phyloP scores from a whole-genome alignment of 140 eudicot genomes.

The Stevia rebaudiana region DNA sequence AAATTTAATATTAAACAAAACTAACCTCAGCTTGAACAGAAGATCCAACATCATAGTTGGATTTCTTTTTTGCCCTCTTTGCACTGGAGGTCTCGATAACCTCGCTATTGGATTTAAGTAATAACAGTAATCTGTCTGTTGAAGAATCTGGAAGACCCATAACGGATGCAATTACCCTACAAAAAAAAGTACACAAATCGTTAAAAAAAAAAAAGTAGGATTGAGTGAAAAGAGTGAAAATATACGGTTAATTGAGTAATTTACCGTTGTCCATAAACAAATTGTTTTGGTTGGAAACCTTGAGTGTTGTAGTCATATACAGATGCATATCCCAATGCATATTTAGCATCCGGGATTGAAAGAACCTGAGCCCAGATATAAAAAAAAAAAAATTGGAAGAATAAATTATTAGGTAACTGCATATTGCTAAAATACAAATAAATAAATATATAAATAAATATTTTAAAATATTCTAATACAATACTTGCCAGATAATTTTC shows the following conservation, averaged over 20 bases:
- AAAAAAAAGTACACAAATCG: conserved; percentile 1
- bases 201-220: background rate
- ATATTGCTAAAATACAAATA: conserved; percentile 7
- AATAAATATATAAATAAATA: no score
- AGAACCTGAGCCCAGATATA: conserved; percentile 47
- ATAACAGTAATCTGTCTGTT: conserved; percentile 70
- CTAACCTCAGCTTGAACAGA: conserved; percentile 76
- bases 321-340: conserved; percentile 77
- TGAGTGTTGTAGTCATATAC: conserved; percentile 81
- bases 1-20: conserved; percentile 1
- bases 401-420: conserved; percentile 6
- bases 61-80: conserved; percentile 74
- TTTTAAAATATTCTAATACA: no score
- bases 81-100: conserved; percentile 56
- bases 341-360: conserved; percentile 58
- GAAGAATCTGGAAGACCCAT: conserved; percentile 71
- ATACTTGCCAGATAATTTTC: conserved; percentile 73
- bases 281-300: conserved; percentile 43
- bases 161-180: conserved; percentile 64
- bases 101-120: conserved; percentile 64
- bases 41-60: conserved; percentile 65
- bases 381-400: conserved; percentile 10
- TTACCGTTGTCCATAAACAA: conserved; percentile 67
- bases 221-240: background rate
- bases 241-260: background rate